Base-by-base conservation (phyloP, 306 rosid species). In the Begonia masoniana region DNA sequence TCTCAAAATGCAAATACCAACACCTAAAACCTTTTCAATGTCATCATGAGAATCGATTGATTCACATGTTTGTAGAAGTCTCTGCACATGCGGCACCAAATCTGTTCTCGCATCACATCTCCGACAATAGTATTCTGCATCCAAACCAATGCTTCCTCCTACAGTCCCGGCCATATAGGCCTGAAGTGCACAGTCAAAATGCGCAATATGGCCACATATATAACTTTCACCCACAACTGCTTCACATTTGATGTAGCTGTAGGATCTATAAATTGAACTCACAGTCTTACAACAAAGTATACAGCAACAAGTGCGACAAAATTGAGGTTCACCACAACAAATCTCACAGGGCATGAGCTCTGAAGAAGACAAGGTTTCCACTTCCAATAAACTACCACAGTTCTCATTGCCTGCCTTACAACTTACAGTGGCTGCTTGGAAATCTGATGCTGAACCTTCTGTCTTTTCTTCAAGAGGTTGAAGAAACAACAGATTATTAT, bases 281-380 rank as follows among this genome's bases (percentile, higher is more conserved):
- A 91, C 58, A 46, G 68, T 62, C 78, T 75, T 71, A 69, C 76
- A 52, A 66, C 96, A 91, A 43, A 91, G 82, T 70, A 86, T 77
- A 70, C 99, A 91, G 58, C 78, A 69, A 66, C 99, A 91, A 60
- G 77, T 78, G 39, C 88, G 86, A 67, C 96, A 86, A 69, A 91
- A 91, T 35, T 64, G 62, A 19, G 86, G 61, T 63, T 83, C 94
- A 55, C 53, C 36, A 64, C 99, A 91, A 73, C 99, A 91, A 49
- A 83, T 57, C 65, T 77, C 74, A 70, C 99, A 86, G 15, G 74
- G 65, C 81, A 81, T 78, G 62, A 51, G 64, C 10, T 76, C 51
- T 39, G 47, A 23, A 24, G 12, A 60, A 16, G 68, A 59, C 60
- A 54, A 55, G 14, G 64, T 64, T 56, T 75, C 71, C 14, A 54